Evolutionary conservation across 768 basidiomycete genomes (phyloP).

Genomic region (Phylloporus scabripes): DNA sequence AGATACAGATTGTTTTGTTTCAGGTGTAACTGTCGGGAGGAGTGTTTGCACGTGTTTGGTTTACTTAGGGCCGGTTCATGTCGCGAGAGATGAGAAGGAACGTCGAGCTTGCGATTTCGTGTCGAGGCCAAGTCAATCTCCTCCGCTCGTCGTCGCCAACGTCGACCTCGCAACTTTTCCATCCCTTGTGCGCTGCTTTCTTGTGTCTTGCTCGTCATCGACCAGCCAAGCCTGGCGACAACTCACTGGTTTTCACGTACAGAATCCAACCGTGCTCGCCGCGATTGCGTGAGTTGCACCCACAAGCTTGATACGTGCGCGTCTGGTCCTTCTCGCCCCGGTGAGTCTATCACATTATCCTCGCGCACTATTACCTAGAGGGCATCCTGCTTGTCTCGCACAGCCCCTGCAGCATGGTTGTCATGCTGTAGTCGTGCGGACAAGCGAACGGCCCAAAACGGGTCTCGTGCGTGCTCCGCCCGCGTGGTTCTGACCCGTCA

Average conservation of each 20-base stretch:
- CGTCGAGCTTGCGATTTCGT: constrained; percentile 22
- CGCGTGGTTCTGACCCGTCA: constrained; percentile 18
- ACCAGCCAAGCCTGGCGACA: background rate
- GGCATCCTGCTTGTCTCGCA: constrained; percentile 12
- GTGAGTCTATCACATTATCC: constrained; percentile 16
- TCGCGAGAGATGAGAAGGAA: constrained; percentile 18
- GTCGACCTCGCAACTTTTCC: constrained; percentile 19
- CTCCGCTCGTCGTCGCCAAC: constrained; percentile 28
- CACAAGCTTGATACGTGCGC: constrained; percentile 19
- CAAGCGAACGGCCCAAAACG: constrained; percentile 18
- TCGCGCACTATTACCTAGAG: constrained; percentile 5
- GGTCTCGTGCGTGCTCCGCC: constrained; percentile 19
- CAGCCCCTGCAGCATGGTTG: constrained; percentile 27
- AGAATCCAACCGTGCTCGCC: constrained; percentile 25
- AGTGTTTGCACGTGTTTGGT: constrained; percentile 28
- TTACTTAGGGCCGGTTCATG: constrained; percentile 32
- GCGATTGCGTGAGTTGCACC: constrained; percentile 24
- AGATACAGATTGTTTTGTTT: background rate
- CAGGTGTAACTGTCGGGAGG: background rate
- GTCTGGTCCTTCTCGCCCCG: constrained; percentile 14
- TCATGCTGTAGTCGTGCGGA: constrained; percentile 24
- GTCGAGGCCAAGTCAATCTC: constrained; percentile 25
- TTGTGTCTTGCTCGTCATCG: background rate
- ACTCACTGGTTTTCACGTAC: constrained; percentile 20
- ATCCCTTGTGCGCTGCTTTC: constrained; percentile 16